These are phyloP conservation scores for Tylopilus sp. DNA, from an alignment of 768 basidiomycete genomes.

Conservation along the genomic window DNA sequence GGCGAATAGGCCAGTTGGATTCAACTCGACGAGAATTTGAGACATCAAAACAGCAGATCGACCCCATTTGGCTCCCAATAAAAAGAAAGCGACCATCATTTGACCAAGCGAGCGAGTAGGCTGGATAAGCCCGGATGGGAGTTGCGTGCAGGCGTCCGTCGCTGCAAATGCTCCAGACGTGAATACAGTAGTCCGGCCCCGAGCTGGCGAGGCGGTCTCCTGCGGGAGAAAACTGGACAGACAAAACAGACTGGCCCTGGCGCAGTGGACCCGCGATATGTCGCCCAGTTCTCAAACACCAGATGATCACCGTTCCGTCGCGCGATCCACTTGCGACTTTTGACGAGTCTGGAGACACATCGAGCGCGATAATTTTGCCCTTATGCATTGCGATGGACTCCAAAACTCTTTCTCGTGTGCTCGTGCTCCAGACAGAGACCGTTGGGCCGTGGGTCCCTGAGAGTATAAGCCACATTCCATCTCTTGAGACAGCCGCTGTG, in stretches of 20 bases:
- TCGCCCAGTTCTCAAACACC: conserved; percentile 16
- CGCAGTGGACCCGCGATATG: conserved; percentile 17
- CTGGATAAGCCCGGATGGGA: conserved; percentile 5
- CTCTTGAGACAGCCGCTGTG: conserved; percentile 8
- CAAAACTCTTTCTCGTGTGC: conserved; percentile 2
- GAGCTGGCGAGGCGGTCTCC: conserved; percentile 18
- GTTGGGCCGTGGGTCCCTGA: background rate
- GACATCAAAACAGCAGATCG: conserved; percentile 13
- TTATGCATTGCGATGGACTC: conserved; percentile 12
- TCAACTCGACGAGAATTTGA: background rate
- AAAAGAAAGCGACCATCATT: conserved; percentile 17
- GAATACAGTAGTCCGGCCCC: conserved; percentile 5
- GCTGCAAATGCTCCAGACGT: conserved; percentile 3
- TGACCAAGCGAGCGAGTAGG: conserved; percentile 19
- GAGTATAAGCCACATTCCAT: conserved; percentile 16
- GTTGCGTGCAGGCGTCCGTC: background rate
- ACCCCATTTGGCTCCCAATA: conserved; percentile 11
- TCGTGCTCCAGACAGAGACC: conserved; percentile 10
- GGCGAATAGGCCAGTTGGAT: conserved; percentile 5
- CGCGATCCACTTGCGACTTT: conserved; percentile 23
- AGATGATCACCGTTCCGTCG: conserved; percentile 20
- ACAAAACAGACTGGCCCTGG: conserved; percentile 7
- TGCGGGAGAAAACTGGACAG: conserved; percentile 21
- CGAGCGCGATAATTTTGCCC: conserved; percentile 17
- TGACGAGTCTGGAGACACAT: conserved; percentile 15